Percentiles rank a stretch among this genome's conserved stretches.
Evolutionary conservation across 768 basidiomycete genomes (phyloP).

Genomic region (Mycena epipterygia): DNA sequence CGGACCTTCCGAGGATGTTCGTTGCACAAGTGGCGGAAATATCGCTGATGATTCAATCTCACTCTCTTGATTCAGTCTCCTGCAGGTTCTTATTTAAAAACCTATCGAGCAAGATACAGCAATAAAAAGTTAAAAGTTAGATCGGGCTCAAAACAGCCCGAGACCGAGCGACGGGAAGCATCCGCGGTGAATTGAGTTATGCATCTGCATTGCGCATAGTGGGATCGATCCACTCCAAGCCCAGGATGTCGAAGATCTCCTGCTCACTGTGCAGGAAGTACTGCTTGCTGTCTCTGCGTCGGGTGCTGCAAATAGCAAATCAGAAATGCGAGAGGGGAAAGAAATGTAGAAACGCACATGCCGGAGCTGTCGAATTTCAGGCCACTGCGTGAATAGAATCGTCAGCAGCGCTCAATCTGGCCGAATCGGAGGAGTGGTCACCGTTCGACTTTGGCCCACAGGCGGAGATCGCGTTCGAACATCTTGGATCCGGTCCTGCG

Average conservation of each 20-base stretch:
- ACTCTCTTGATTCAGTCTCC: too few relatives aligned
- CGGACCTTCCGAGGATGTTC: too few relatives aligned
- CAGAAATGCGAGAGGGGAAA: not conserved
- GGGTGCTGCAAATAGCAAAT: slow-evolving; percentile 62
- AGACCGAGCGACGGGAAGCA: too few relatives aligned
- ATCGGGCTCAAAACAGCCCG: too few relatives aligned
- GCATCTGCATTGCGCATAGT: slow-evolving; percentile 78
- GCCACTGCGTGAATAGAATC: slow-evolving; percentile 58
- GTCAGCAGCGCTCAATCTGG: too few relatives aligned
- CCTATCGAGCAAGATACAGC: too few relatives aligned
- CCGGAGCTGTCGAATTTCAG: slow-evolving; percentile 89
- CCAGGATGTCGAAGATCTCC: slow-evolving; percentile 80
- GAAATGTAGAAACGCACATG: slow-evolving; percentile 63
- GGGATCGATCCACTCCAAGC: slow-evolving; percentile 80
- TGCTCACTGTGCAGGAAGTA: slow-evolving; percentile 75
- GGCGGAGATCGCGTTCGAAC: slow-evolving; percentile 88
- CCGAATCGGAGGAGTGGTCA: slow-evolving; percentile 42
- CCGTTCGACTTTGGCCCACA: slow-evolving; percentile 76
- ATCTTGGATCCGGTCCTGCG: slow-evolving; percentile 88
- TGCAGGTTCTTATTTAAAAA: too few relatives aligned
- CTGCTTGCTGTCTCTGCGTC: slow-evolving; percentile 72
- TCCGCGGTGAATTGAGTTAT: not conserved
- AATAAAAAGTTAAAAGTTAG: too few relatives aligned
- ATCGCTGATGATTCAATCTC: too few relatives aligned
- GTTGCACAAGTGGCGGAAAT: too few relatives aligned